A percentile compares a stretch with the other conserved stretches of the same genome.
Conservation (phyloP, 345 rosid species). For the Citrus reticulata region DNA sequence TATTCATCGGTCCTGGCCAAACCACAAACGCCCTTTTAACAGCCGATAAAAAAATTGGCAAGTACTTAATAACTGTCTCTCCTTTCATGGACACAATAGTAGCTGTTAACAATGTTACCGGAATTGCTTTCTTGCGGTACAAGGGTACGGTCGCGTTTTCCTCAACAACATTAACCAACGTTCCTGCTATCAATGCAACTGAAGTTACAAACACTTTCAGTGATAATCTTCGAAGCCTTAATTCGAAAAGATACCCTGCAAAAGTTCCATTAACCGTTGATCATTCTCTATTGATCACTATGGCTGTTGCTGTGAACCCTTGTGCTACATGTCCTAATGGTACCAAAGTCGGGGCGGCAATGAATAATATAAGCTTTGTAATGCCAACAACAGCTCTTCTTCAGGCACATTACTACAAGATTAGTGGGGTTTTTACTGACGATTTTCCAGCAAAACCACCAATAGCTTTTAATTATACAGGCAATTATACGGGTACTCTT, state of each 20-base stretch:
- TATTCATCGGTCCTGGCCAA: conserved; percentile 72
- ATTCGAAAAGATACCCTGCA: conserved; percentile 45
- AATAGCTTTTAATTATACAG: conserved; percentile 51
- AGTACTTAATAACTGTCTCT: conserved; percentile 51
- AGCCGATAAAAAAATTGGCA: conserved; percentile 38
- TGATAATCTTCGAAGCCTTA: conserved; percentile 54
- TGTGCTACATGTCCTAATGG: conserved; percentile 65
- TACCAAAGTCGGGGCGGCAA: conserved; percentile 27
- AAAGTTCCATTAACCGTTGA: conserved; percentile 52
- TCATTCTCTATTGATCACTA: conserved; percentile 46
- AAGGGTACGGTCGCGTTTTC: conserved; percentile 31
- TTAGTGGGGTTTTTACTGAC: conserved; percentile 57
- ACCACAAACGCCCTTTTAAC: conserved; percentile 67
- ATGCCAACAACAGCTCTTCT: conserved; percentile 60
- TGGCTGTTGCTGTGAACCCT: conserved; percentile 60
- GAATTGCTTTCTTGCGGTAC: conserved; percentile 44
- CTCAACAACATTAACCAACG: conserved; percentile 30
- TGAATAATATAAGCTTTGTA: conserved; percentile 60
- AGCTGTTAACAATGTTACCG: conserved; percentile 50
- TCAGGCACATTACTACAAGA: conserved; percentile 61
- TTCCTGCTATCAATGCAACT: conserved; percentile 64
- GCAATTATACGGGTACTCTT: conserved; percentile 29
- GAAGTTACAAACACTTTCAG: conserved; percentile 27
- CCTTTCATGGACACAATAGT: conserved; percentile 80
- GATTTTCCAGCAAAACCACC: conserved; percentile 65